phyloP scores from a whole-genome alignment of 2,329 filamentous ascomycete genomes.

The Neofusicoccum umdonicola region DNA sequence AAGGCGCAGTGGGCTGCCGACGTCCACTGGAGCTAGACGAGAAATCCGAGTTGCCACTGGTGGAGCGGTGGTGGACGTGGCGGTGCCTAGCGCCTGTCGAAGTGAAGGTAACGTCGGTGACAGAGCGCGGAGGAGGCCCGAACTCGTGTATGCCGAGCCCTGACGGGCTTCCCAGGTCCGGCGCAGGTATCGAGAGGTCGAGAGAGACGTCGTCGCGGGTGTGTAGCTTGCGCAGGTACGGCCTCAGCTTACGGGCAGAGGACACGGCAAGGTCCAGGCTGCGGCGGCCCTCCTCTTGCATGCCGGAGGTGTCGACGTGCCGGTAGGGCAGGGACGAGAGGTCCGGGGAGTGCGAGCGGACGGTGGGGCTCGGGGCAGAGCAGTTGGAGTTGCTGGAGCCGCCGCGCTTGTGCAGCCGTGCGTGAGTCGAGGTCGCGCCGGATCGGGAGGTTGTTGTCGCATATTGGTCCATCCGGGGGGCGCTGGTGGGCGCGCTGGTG shows the following conservation, averaged over 20 bases:
- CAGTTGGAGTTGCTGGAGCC: slow-evolving; percentile 33
- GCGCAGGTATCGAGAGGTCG: slow-evolving; percentile 54
- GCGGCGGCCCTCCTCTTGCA: slow-evolving; percentile 14
- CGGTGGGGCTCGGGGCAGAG: slow-evolving; percentile 35
- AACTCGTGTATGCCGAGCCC: slow-evolving; percentile 57
- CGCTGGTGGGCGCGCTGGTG: not conserved
- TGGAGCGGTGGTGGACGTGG: slow-evolving; percentile 49
- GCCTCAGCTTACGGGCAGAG: slow-evolving; percentile 50
- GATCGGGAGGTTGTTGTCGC: slow-evolving; percentile 9
- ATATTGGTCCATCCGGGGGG: not conserved
- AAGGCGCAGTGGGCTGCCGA: slow-evolving; percentile 48
- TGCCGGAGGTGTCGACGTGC: slow-evolving; percentile 5
- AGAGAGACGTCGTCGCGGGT: slow-evolving; percentile 50
- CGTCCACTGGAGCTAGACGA: slow-evolving; percentile 50
- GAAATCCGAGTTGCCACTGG: slow-evolving; percentile 55
- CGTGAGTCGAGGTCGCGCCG: slow-evolving; percentile 28
- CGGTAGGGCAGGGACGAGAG: slow-evolving; percentile 15
- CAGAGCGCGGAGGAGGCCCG: slow-evolving; percentile 36
- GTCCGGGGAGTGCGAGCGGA: slow-evolving; percentile 24
- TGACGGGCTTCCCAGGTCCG: slow-evolving; percentile 52
- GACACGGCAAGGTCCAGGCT: slow-evolving; percentile 23
- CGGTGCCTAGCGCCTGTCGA: slow-evolving; percentile 39
- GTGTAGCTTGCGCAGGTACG: slow-evolving; percentile 54
- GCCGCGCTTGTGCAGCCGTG: slow-evolving; percentile 40
- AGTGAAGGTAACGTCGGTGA: slow-evolving; percentile 45